These are phyloP conservation scores for Ramaria sp. DNA, from an alignment of 768 basidiomycete species.

Conservation along the genomic window DNA sequence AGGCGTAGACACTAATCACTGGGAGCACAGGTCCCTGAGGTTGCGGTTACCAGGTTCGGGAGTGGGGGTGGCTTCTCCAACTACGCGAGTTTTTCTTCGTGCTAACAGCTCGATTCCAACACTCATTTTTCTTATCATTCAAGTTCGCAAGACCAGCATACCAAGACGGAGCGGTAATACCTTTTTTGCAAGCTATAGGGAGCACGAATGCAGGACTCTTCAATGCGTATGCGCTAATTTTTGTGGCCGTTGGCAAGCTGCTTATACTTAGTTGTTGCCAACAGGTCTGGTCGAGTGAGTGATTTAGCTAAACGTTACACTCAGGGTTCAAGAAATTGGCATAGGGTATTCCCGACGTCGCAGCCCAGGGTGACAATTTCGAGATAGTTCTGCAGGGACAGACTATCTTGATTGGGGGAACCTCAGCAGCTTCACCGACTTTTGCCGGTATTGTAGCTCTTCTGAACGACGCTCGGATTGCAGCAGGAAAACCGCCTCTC, in stretches of 20 bases:
- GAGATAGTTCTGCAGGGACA: not conserved
- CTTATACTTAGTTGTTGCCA: not conserved
- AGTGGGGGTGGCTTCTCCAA: slow-evolving; percentile 7
- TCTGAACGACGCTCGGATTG: slow-evolving; percentile 46
- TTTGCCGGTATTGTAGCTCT: slow-evolving; percentile 41
- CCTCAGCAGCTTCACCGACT: slow-evolving; percentile 17
- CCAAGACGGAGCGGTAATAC: not conserved
- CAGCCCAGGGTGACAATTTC: not conserved
- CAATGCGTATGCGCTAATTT: not conserved
- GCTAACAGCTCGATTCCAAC: not conserved
- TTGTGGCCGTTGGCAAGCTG: not conserved
- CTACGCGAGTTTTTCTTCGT: not conserved
- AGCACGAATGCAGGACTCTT: slow-evolving; percentile 2
- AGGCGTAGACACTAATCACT: not conserved
- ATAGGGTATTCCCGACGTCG: slow-evolving; percentile 1
- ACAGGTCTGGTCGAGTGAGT: slow-evolving; percentile 5
- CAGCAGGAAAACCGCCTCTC: slow-evolving; percentile 30
- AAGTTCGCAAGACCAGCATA: slow-evolving; percentile 4
- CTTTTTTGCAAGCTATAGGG: not conserved
- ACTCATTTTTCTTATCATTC: not conserved
- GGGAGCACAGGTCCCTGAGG: slow-evolving; percentile 3
- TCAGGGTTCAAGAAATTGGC: not conserved
- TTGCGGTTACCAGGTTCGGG: slow-evolving; percentile 4
- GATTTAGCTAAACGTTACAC: not conserved
- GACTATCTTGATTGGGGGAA: not conserved